A percentile compares a stretch with the other conserved stretches of the same genome.
These are phyloP conservation scores for Pittosporum tobira DNA, from an alignment of 129 eudicot species.

Conservation along the genomic window DNA sequence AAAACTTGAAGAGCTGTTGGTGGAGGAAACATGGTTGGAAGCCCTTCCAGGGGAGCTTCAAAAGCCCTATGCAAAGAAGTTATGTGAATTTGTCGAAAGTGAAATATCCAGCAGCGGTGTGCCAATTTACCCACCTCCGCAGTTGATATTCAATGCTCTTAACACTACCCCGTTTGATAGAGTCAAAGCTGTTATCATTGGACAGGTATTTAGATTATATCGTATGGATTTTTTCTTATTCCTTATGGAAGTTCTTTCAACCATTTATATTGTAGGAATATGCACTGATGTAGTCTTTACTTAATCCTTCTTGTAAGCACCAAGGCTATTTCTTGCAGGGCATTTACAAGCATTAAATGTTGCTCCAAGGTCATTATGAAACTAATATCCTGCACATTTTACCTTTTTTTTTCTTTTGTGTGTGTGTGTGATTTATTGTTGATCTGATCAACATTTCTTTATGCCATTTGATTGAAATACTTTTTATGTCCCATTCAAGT, in stretches of 20 bases:
- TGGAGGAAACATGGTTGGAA: conserved; percentile 84
- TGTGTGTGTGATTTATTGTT: no score
- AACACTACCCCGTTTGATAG: conserved; percentile 77
- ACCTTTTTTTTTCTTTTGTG: no score
- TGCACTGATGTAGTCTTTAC: background rate
- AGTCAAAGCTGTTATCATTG: conserved; percentile 88
- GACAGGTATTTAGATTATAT: conserved; percentile 44
- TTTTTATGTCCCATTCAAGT: background rate
- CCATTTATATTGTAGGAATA: background rate
- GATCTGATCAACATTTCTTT: background rate
- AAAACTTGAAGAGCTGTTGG: conserved; percentile 64
- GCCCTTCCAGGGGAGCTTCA: conserved; percentile 63
- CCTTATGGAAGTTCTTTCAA: background rate
- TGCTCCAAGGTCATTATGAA: background rate
- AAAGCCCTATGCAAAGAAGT: conserved; percentile 62
- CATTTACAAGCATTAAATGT: background rate
- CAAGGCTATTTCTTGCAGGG: background rate
- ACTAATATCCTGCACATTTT: no score
- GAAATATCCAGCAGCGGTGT: conserved; percentile 37
- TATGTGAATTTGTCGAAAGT: conserved; percentile 56
- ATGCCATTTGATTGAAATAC: background rate
- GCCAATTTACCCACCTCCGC: conserved; percentile 83
- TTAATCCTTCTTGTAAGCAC: background rate
- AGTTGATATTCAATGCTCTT: conserved; percentile 85
- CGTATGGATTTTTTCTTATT: no score